A percentile compares a stretch with the other conserved stretches of the same genome.
Conservation (phyloP, 306 rosid species). For the Corylus americana region DNA sequence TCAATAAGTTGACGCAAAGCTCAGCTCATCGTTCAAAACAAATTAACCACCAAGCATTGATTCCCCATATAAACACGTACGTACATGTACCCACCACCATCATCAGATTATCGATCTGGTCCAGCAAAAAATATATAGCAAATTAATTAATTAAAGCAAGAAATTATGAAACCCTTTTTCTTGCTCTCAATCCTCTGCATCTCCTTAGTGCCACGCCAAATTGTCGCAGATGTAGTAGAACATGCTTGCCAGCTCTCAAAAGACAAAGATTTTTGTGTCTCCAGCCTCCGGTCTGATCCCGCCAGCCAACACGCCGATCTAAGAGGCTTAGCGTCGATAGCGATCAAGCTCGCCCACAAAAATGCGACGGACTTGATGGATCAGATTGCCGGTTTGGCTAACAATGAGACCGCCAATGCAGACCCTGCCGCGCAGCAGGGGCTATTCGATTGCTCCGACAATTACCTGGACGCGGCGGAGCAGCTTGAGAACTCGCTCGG, state of each 20-base stretch:
- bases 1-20: not conserved
- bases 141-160: slow-evolving; percentile 2
- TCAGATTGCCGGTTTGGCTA: slow-evolving; percentile 21
- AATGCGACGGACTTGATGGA: slow-evolving; percentile 40
- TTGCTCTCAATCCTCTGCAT: slow-evolving; percentile 18
- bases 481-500: slow-evolving; percentile 42
- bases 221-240: slow-evolving; percentile 15
- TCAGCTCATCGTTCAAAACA: slow-evolving; percentile 22
- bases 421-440: slow-evolving; percentile 28
- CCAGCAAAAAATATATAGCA: no score
- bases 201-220: slow-evolving; percentile 7
- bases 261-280: slow-evolving; percentile 26
- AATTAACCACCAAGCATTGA: not conserved
- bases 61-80: slow-evolving; percentile 4
- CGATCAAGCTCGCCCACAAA: slow-evolving; percentile 30
- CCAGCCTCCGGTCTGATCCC: slow-evolving; percentile 26
- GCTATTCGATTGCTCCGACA: slow-evolving; percentile 35
- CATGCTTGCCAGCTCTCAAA: slow-evolving; percentile 23
- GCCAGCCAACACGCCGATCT: slow-evolving; percentile 35
- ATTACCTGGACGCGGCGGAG: slow-evolving; percentile 41
- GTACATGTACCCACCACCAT: no score
- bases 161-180: slow-evolving; percentile 19
- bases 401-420: not conserved
- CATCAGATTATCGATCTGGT: no score
- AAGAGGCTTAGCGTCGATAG: slow-evolving; percentile 31